Evolutionary conservation across 2,329 filamentous ascomycete genomes (phyloP), one percentile per base, ranked within the genome.

Genomic region (Aureobasidium melanogenum): DNA sequence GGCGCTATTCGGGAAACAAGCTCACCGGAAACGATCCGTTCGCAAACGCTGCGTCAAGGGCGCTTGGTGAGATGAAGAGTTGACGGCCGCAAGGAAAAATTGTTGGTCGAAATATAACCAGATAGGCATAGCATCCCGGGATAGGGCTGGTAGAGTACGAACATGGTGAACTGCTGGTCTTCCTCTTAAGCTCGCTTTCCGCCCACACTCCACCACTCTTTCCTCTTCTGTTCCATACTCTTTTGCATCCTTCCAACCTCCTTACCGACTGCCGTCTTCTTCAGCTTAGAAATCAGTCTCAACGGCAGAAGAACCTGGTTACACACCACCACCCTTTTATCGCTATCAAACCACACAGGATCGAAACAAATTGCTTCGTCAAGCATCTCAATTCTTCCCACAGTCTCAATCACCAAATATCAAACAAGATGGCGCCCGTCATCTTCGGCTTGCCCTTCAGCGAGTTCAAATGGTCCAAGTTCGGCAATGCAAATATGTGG

Each of bases 401-500:
- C 34, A n/a, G n/a, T 9, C 15, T 34, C 9, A 51, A 36, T 26
- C 30, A 34, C 28, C 32, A 30, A 30, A 47, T 30, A 48, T 52
- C 22, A 28, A 26, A 19, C 60, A 63, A 50, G 14, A 71, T 71
- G 69, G 69, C 69, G 44, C 69, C 76, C 5, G 76, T 83, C 17
- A 82, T 84, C 65, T 84, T 81, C 80, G 82, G 82, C 34, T 76
- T 84, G 63, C 78, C 84, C 68, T 72, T 84, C 60, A 72, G 72
- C 55, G 81, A 84, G 65, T 81, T 84, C 67, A 76, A 81, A 74
- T 84, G 81, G 81, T 71, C 71, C 63, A 83, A 83, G 67, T 84
- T 84, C 76, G 80, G 79, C 63, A 76, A 71, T 63, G 76, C 74
- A n/a, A 78, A 84, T 68, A 84, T 84, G 82, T 84, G 80, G 72